Evolutionary conservation across 768 basidiomycete genomes (phyloP).

Genomic region (Pulveroboletus sp.): DNA sequence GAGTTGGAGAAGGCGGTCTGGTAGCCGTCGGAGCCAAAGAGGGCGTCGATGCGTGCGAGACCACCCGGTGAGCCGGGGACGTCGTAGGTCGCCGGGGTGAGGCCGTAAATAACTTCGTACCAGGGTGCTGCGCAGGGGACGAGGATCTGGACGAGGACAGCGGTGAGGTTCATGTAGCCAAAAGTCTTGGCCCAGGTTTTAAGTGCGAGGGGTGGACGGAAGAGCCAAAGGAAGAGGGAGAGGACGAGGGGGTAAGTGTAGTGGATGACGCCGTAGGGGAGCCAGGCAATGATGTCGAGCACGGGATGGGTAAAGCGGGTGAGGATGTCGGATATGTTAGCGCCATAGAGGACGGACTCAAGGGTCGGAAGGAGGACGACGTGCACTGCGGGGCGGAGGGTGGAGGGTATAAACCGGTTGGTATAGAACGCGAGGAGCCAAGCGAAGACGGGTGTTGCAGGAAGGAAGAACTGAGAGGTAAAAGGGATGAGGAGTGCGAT

Average conservation of each 20-base stretch:
- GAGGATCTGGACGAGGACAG: conserved; percentile 83
- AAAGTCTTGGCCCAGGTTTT: conserved; percentile 84
- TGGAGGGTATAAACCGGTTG: conserved; percentile 76
- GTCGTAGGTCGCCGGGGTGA: conserved; percentile 89
- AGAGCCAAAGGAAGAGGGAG: conserved; percentile 83
- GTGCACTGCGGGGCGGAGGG: conserved; percentile 76
- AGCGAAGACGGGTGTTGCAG: conserved; percentile 80
- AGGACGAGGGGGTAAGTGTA: conserved; percentile 85
- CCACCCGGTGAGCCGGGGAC: conserved; percentile 94
- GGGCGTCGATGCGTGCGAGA: conserved; percentile 83
- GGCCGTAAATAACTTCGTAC: conserved; percentile 97
- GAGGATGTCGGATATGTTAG: conserved; percentile 95
- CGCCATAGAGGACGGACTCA: conserved; percentile 93
- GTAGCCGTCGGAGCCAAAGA: conserved; percentile 48
- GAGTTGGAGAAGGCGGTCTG: conserved; percentile 64
- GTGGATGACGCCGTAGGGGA: conserved; percentile 95
- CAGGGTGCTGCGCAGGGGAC: conserved; percentile 94
- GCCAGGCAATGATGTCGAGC: conserved; percentile 91
- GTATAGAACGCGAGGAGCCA: conserved; percentile 88
- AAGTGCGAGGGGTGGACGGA: conserved; percentile 74
- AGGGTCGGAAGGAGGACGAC: conserved; percentile 93
- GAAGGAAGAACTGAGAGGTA: conserved; percentile 87
- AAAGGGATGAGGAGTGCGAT: conserved; percentile 74
- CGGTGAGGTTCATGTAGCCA: conserved; percentile 88
- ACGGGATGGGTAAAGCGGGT: conserved; percentile 91